Conservation (phyloP, 2,329 filamentous ascomycete genomes). For the Trichoderma koningiopsis region DNA sequence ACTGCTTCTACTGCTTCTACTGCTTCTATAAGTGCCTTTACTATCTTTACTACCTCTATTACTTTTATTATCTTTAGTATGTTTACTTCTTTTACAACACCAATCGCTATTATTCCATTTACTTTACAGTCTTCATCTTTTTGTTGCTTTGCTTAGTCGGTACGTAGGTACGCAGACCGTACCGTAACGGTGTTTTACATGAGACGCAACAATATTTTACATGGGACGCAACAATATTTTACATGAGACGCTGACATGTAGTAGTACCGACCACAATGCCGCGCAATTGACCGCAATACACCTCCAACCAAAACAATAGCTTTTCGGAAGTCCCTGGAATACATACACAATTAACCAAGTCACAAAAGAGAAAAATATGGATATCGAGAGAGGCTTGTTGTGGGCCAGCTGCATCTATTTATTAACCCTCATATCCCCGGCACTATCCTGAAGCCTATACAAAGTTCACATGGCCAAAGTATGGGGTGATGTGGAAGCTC, state of each 20-base stretch:
- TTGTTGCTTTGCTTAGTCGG: too few relatives aligned
- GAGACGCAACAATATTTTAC: too few relatives aligned
- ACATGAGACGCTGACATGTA: neutral
- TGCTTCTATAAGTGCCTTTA: too few relatives aligned
- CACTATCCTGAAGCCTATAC: conserved; percentile 31
- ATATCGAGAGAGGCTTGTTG: neutral
- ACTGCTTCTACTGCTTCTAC: too few relatives aligned
- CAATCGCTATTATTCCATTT: too few relatives aligned
- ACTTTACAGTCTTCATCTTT: too few relatives aligned
- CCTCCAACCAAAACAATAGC: neutral
- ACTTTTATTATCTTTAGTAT: too few relatives aligned
- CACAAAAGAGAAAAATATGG: neutral
- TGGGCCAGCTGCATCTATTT: neutral
- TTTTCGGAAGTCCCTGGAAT: neutral
- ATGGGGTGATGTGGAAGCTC: conserved; percentile 52
- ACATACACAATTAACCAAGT: neutral
- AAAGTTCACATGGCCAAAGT: conserved; percentile 47
- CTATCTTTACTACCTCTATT: too few relatives aligned
- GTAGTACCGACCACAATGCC: neutral
- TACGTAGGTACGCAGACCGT: too few relatives aligned
- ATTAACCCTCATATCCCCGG: neutral
- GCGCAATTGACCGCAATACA: neutral
- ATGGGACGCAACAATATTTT: neutral
- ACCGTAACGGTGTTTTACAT: neutral
- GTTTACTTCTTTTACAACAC: too few relatives aligned